Conservation (phyloP, 2,329 filamentous ascomycete genomes). For the Tolypocladium endophyticum region DNA sequence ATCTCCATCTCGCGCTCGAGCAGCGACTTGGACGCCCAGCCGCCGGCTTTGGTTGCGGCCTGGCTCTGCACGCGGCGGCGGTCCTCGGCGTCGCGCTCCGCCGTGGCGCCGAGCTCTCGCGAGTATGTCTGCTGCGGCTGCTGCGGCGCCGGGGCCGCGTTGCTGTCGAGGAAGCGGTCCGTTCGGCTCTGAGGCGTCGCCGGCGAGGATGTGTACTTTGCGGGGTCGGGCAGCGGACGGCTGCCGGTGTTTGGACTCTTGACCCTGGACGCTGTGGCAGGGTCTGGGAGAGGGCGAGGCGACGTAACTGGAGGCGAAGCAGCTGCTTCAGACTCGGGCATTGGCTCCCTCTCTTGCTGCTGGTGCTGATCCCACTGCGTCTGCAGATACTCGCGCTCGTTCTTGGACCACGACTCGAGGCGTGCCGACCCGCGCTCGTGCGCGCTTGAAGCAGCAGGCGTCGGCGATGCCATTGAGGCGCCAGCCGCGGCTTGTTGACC, state of each 20-base stretch:
- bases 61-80: constrained; percentile 48
- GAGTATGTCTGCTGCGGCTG: constrained; percentile 39
- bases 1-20: constrained; percentile 74
- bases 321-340: neutral
- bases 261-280: constrained; percentile 17
- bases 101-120: constrained; percentile 42
- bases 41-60: constrained; percentile 48
- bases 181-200: constrained; percentile 33
- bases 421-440: constrained; percentile 22
- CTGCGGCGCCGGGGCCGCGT: constrained; percentile 35
- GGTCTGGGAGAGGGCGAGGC: constrained; percentile 33
- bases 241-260: constrained; percentile 28
- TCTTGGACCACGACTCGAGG: constrained; percentile 52
- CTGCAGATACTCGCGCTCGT: constrained; percentile 54
- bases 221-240: constrained; percentile 45
- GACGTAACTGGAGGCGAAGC: constrained; percentile 7
- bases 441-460: neutral
- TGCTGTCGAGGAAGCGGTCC: constrained; percentile 45
- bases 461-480: neutral
- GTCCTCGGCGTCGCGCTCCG: constrained; percentile 54
- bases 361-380: constrained; percentile 39
- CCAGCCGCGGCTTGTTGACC: constrained; percentile 7
- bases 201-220: constrained; percentile 17
- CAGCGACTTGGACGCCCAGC: constrained; percentile 57
- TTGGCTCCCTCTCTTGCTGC: constrained; percentile 16